phyloP scores from a whole-genome alignment of 2,329 filamentous ascomycete genomes.

The Phyllosticta citrichinensis region DNA sequence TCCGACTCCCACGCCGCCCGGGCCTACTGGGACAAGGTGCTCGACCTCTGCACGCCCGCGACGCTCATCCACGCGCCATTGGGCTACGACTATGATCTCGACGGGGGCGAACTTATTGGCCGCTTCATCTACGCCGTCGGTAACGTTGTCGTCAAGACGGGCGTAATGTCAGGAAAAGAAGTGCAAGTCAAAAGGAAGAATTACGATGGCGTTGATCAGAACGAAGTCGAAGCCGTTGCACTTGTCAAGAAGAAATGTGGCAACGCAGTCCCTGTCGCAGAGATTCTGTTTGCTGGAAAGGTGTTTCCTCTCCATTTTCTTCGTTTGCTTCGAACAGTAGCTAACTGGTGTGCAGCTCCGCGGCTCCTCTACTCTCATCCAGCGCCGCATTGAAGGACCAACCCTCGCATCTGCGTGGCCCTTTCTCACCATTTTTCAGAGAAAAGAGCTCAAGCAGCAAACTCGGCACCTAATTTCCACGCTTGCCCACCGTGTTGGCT shows the following conservation, averaged over 20 bases:
- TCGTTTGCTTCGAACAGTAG: neutral
- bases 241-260: constrained; percentile 22
- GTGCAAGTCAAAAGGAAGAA: constrained; percentile 16
- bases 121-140: constrained; percentile 13
- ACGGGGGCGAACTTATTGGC: neutral
- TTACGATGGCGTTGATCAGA: constrained; percentile 33
- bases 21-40: constrained; percentile 11
- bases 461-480: constrained; percentile 15
- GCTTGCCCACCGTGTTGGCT: neutral
- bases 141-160: constrained; percentile 11
- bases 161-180: neutral
- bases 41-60: neutral
- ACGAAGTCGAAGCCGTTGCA: constrained; percentile 28
- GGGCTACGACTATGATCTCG: neutral
- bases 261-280: constrained; percentile 22
- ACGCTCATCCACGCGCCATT: constrained; percentile 9
- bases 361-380: constrained; percentile 30
- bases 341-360: neutral
- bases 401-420: constrained; percentile 27
- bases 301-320: neutral
- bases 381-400: constrained; percentile 31
- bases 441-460: constrained; percentile 26
- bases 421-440: constrained; percentile 27
- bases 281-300: neutral
- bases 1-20: constrained; percentile 6